Percentiles rank a stretch among this genome's conserved stretches.
These are phyloP conservation scores for Malus sieversii DNA, from an alignment of 306 rosid genomes.

Conservation along the genomic window DNA sequence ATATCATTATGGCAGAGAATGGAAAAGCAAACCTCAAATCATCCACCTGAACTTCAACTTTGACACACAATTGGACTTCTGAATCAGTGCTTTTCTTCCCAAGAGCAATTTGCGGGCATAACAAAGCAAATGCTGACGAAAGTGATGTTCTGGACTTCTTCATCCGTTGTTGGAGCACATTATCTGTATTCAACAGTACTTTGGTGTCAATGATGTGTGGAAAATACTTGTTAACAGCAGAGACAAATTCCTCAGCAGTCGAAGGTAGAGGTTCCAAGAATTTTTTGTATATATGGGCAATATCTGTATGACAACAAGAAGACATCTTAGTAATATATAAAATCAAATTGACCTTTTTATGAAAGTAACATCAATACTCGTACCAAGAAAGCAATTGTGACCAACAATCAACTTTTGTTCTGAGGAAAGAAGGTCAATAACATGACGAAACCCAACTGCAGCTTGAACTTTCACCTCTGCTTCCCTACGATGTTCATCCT, in stretches of 20 bases:
- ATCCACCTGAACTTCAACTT: slow-evolving; percentile 75
- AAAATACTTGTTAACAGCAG: slow-evolving; percentile 64
- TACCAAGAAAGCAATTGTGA: slow-evolving; percentile 92
- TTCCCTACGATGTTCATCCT: slow-evolving; percentile 38
- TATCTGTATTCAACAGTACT: slow-evolving; percentile 54
- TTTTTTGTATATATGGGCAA: slow-evolving; percentile 75
- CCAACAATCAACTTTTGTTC: slow-evolving; percentile 83
- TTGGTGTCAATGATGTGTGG: slow-evolving; percentile 79
- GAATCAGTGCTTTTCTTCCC: slow-evolving; percentile 34
- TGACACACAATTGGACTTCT: slow-evolving; percentile 33
- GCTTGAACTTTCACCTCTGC: slow-evolving; percentile 54
- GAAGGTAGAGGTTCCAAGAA: slow-evolving; percentile 82
- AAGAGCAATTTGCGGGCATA: slow-evolving; percentile 70
- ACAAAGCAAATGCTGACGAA: slow-evolving; percentile 60
- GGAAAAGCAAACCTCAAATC: slow-evolving; percentile 60
- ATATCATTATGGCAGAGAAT: slow-evolving; percentile 4
- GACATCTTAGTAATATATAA: slow-evolving; percentile 18
- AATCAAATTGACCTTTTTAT: not conserved
- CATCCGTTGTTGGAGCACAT: slow-evolving; percentile 55
- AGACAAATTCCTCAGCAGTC: slow-evolving; percentile 64
- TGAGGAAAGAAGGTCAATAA: slow-evolving; percentile 78
- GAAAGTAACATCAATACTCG: slow-evolving; percentile 1
- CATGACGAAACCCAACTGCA: slow-evolving; percentile 93
- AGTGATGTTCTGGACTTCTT: slow-evolving; percentile 62
- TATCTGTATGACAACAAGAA: slow-evolving; percentile 49